Evolutionary conservation across 2,329 filamentous ascomycete species (phyloP).

Genomic region (Reticulascus tulasneorum): DNA sequence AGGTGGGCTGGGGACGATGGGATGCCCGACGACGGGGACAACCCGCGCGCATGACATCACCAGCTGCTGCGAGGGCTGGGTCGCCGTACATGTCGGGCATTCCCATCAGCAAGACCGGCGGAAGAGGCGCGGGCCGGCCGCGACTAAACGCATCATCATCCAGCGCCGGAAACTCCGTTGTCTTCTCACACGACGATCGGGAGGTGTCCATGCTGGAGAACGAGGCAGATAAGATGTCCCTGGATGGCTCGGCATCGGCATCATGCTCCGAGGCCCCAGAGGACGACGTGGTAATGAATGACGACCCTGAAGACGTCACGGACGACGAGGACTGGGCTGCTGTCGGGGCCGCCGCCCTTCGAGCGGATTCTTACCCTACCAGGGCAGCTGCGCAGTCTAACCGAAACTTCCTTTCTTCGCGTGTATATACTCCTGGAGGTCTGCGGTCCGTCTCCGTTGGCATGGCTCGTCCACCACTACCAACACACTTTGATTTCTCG

Average conservation of each 20-base stretch:
- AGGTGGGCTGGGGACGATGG: conserved; percentile 97
- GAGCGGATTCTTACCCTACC: conserved; percentile 60
- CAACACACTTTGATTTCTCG: conserved; percentile 47
- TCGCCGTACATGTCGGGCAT: conserved; percentile 48
- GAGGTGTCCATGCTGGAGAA: conserved; percentile 70
- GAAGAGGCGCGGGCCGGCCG: conserved; percentile 41
- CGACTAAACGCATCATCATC: conserved; percentile 49
- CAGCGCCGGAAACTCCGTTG: conserved; percentile 66
- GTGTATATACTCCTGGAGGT: conserved; percentile 43
- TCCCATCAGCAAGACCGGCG: conserved; percentile 47
- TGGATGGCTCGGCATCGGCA: conserved; percentile 64
- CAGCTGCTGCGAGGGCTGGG: conserved; percentile 37
- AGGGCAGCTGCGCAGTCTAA: conserved; percentile 51
- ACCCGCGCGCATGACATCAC: conserved; percentile 39
- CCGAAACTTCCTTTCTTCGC: conserved; percentile 37
- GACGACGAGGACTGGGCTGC: conserved; percentile 96
- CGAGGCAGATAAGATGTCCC: conserved; percentile 93
- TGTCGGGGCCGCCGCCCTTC: conserved; percentile 80
- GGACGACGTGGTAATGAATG: conserved; percentile 61
- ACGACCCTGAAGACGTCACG: conserved; percentile 80
- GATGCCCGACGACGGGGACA: conserved; percentile 74
- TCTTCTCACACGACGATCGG: conserved; percentile 70
- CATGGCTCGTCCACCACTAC: conserved; percentile 51
- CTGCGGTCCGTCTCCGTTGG: conserved; percentile 49
- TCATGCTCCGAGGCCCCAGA: conserved; percentile 74